phyloP scores from a whole-genome alignment of 192 early-diverging fungal genomes.

The Umbelopsis ramanniana region DNA sequence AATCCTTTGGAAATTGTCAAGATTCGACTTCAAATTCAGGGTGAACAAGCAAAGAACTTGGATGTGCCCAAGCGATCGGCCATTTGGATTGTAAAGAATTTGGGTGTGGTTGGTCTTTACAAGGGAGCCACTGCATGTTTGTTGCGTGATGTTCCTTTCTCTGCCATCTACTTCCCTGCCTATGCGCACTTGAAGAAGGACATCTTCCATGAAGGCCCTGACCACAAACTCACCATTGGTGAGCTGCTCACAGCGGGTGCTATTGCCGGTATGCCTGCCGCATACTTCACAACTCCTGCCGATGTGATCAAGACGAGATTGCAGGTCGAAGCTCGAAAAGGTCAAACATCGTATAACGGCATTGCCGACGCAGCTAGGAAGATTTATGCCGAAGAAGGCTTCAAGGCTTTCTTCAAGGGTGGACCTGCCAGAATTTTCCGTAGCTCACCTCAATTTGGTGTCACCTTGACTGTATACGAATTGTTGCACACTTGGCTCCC shows the following conservation, averaged over 20 bases:
- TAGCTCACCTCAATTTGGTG: slow-evolving; percentile 96
- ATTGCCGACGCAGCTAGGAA: slow-evolving; percentile 85
- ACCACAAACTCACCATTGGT: slow-evolving; percentile 67
- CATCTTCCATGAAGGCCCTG: slow-evolving; percentile 82
- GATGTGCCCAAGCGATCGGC: slow-evolving; percentile 70
- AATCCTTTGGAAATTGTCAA: slow-evolving; percentile 99
- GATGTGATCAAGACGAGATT: slow-evolving; percentile 99
- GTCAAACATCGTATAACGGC: slow-evolving; percentile 87
- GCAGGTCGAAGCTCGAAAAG: slow-evolving; percentile 90
- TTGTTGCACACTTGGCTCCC: slow-evolving; percentile 75
- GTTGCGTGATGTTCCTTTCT: slow-evolving; percentile 95
- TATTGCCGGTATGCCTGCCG: slow-evolving; percentile 95
- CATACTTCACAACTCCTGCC: slow-evolving; percentile 95
- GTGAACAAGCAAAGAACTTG: slow-evolving; percentile 67
- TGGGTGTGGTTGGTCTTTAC: slow-evolving; percentile 93
- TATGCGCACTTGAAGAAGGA: slow-evolving; percentile 98
- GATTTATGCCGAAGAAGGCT: slow-evolving; percentile 90
- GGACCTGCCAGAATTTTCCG: slow-evolving; percentile 91
- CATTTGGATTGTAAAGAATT: slow-evolving; percentile 83
- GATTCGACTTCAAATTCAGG: slow-evolving; percentile 92
- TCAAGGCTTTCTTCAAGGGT: slow-evolving; percentile 96
- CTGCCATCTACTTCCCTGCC: slow-evolving; percentile 95
- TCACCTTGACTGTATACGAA: slow-evolving; percentile 94
- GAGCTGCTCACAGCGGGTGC: slow-evolving; percentile 89
- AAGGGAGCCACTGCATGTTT: slow-evolving; percentile 93